A percentile compares a stretch with the other conserved stretches of the same genome.
These are phyloP conservation scores for Wickerhamomyces canadensis DNA, from an alignment of 805 yeast genomes.

Conservation along the genomic window DNA sequence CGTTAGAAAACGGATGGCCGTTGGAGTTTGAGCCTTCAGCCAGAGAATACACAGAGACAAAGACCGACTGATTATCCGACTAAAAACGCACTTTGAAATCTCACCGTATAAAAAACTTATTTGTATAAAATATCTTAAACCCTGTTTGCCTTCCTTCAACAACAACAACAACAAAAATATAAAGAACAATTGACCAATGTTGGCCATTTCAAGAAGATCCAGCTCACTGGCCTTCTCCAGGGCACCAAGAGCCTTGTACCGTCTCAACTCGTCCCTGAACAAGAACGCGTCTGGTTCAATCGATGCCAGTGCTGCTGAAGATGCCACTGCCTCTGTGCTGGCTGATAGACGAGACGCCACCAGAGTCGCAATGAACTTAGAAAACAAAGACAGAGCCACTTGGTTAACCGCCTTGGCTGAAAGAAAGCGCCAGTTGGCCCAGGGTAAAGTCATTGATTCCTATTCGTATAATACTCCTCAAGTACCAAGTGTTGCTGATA, in stretches of 20 bases:
- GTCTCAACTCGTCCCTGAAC: slow-evolving; percentile 25
- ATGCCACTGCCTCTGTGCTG: slow-evolving; percentile 65
- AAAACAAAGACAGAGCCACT: slow-evolving; percentile 45
- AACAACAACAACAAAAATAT: neutral
- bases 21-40: too few relatives aligned
- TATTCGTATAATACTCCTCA: slow-evolving; percentile 68
- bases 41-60: too few relatives aligned
- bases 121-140: too few relatives aligned
- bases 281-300: slow-evolving; percentile 37
- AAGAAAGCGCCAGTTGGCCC: slow-evolving; percentile 60
- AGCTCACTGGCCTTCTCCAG: neutral
- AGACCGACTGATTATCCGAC: too few relatives aligned
- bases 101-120: too few relatives aligned
- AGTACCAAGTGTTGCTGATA: slow-evolving; percentile 63
- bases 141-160: too few relatives aligned
- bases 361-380: slow-evolving; percentile 26
- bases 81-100: too few relatives aligned
- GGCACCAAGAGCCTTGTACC: neutral
- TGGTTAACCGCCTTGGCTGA: slow-evolving; percentile 85
- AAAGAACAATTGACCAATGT: slow-evolving; percentile 1
- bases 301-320: slow-evolving; percentile 60
- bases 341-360: slow-evolving; percentile 55
- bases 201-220: slow-evolving; percentile 2
- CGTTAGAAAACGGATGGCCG: too few relatives aligned
- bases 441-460: slow-evolving; percentile 69